These are phyloP conservation scores for Deinandra increscens DNA, from an alignment of 129 eudicot species.

Conservation along the genomic window DNA sequence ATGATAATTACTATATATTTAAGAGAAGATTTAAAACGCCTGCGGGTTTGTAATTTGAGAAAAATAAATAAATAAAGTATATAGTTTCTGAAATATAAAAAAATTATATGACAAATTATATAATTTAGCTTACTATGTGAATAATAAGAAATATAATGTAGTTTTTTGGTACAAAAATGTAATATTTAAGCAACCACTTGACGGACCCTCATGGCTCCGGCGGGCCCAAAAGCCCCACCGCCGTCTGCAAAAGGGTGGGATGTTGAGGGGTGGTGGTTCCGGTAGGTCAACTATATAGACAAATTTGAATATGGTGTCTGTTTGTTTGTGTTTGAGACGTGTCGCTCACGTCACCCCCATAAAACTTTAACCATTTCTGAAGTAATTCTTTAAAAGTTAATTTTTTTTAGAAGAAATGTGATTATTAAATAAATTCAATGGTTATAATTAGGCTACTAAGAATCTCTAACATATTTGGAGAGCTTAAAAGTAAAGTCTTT, in stretches of 20 bases:
- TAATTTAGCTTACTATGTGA: not conserved
- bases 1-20: no score
- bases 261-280: conserved; percentile 28
- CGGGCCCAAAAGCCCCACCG: conserved; percentile 31
- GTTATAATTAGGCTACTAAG: no score
- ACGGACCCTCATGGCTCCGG: not conserved
- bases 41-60: no score
- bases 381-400: not conserved
- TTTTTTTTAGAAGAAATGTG: no score
- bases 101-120: not conserved
- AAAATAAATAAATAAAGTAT: no score
- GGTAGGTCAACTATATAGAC: conserved; percentile 28
- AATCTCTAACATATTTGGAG: not conserved
- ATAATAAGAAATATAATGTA: not conserved
- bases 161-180: not conserved
- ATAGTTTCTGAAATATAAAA: not conserved
- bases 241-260: conserved; percentile 17
- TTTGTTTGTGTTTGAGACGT: conserved; percentile 30
- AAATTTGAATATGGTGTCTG: conserved; percentile 21
- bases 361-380: not conserved
- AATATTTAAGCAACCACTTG: not conserved
- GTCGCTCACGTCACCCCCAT: conserved; percentile 18
- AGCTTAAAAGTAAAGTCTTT: no score
- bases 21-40: no score
- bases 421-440: no score